Evolutionary conservation across 768 basidiomycete species (phyloP).

Genomic region (Collybia sp.): DNA sequence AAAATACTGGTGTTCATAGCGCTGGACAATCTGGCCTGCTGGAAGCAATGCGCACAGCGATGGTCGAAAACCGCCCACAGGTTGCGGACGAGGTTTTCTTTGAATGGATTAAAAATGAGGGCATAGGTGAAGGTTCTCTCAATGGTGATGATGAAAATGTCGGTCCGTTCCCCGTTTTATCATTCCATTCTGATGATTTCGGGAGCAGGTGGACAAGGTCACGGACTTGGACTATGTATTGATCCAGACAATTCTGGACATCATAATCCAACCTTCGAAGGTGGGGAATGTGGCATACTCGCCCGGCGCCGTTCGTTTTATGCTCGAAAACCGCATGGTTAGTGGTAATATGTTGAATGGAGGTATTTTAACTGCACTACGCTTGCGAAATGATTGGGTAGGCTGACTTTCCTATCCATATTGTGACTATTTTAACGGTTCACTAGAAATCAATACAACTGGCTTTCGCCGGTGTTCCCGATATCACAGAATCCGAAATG

Average conservation of each 20-base stretch:
- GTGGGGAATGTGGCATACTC: conserved; percentile 40
- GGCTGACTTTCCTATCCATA: conserved; percentile 7
- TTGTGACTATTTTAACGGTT: not conserved
- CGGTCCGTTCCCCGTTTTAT: not conserved
- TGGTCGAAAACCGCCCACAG: conserved; percentile 40
- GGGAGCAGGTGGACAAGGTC: not conserved
- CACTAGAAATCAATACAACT: conserved; percentile 41
- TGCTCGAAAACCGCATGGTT: conserved; percentile 54
- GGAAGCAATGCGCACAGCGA: conserved; percentile 28
- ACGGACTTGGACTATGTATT: conserved; percentile 38
- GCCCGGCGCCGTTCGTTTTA: conserved; percentile 47
- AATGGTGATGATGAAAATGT: conserved; percentile 4
- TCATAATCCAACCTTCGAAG: conserved; percentile 39
- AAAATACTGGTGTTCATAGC: conserved; percentile 7
- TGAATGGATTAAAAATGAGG: conserved; percentile 46
- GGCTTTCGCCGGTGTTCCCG: conserved; percentile 49
- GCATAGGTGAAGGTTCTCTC: conserved; percentile 11
- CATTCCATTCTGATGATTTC: conserved; percentile 1
- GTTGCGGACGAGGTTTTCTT: conserved; percentile 58
- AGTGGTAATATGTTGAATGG: conserved; percentile 59
- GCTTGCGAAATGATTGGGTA: conserved; percentile 66
- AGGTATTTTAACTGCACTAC: conserved; percentile 50
- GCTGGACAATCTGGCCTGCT: conserved; percentile 27
- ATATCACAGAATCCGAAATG: conserved; percentile 64
- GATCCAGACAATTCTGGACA: conserved; percentile 53